A percentile compares a stretch with the other conserved stretches of the same genome.
These are phyloP conservation scores for Globisporangium paroecandrum DNA, from an alignment of 352 stramenopile species.

Conservation along the genomic window DNA sequence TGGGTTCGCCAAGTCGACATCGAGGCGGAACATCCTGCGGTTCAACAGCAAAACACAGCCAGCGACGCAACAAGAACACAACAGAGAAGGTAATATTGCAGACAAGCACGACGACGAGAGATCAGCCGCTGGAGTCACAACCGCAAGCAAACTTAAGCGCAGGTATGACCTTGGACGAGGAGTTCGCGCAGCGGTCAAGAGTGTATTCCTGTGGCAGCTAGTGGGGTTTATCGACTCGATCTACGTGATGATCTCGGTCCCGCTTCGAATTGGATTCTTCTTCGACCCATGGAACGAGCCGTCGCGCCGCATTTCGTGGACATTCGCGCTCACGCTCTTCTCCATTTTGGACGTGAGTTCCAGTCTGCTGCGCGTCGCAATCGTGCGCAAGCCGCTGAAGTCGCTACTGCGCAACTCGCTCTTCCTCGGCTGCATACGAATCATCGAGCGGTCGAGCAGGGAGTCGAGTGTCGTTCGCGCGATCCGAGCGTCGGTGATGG, in stretches of 20 bases:
- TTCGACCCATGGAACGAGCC: conserved; percentile 36
- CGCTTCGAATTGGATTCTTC: conserved; percentile 37
- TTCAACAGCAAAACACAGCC: neutral
- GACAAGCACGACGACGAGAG: neutral
- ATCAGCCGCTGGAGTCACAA: neutral
- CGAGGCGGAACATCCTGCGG: conserved; percentile 4
- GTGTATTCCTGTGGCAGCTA: neutral
- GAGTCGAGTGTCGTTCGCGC: conserved; percentile 13
- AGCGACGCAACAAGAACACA: neutral
- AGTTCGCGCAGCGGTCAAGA: neutral
- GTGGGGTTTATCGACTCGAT: conserved; percentile 27
- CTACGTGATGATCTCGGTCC: conserved; percentile 29
- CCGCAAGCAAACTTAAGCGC: neutral
- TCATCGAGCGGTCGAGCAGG: conserved; percentile 2
- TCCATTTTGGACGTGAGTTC: conserved; percentile 22
- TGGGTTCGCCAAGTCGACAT: conserved; percentile 3
- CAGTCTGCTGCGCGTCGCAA: conserved; percentile 10
- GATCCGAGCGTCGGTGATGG: conserved; percentile 3
- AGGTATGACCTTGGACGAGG: neutral
- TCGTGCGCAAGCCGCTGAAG: neutral
- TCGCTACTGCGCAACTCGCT: conserved; percentile 4
- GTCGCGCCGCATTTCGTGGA: conserved; percentile 18
- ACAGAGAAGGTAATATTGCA: neutral
- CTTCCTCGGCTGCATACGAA: neutral
- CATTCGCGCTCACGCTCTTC: conserved; percentile 22